Base-by-base conservation (phyloP, 2,329 filamentous ascomycete genomes). In the Penicillium sp. region DNA sequence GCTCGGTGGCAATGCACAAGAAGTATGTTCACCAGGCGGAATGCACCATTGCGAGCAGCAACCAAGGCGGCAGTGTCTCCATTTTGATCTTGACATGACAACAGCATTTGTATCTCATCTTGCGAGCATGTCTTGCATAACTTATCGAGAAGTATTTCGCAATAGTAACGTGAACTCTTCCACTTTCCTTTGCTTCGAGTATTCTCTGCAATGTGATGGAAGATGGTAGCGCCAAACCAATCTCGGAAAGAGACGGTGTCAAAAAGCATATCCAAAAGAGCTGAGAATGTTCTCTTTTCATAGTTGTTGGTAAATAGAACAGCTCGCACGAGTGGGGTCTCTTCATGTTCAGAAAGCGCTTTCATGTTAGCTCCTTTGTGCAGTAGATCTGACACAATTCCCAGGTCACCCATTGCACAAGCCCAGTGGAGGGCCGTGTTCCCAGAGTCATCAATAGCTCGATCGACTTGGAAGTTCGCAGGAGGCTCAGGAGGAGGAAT, bases 341-440 rank as follows among this genome's bases (percentile, higher is more conserved):
- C 93, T 53, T 88, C 88, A 47, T 76, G 72, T 7, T 83, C 76
- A 53, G 91, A 92, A 50, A 87, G 81, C 2, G 87, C 85, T 29
- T 85, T 84, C 14, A 91, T 79, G 57, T 85, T 85, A 10, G 93
- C 91, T 39, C 89, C 87, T 57, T 92, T 91, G 38, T 85, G 82
- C 64, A 94, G 88, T 16, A 99, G 79, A 71, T 96, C 89, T 71
- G 88, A 91, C 58, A 97, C 90, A 14, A 97, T 90, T 45, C 93
- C 89, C 29, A 97, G 80, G 63, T 97, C 94, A 55, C 94, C 94
- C 93, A 99, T 99, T 23, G 94, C 91, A 49, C 91, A 91, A 16
- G 92, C 94, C 94, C 94, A 99, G 70, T 99, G 94, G 61, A 99
- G 82, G 6, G 93, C 92, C 2, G 91, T 96, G 68, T 97, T 92